phyloP scores from a whole-genome alignment of 1,284 basidiomycete species.

The Phellopilus nigrolimitatus region DNA sequence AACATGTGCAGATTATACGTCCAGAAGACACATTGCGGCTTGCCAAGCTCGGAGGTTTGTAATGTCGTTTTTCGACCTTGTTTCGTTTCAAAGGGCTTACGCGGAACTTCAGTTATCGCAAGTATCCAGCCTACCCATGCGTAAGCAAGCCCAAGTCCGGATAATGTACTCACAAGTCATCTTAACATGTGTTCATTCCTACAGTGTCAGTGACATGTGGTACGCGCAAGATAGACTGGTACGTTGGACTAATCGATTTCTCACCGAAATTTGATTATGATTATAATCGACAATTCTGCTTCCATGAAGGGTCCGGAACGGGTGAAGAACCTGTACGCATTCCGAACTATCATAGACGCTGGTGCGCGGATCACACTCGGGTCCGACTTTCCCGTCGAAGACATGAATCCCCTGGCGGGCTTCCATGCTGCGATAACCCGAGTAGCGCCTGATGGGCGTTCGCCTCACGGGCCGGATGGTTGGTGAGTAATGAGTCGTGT shows the following conservation, averaged over 20 bases:
- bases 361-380: constrained; percentile 69
- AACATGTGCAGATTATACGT: constrained; percentile 88
- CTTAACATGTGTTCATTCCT: not conserved
- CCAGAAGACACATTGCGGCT: constrained; percentile 63
- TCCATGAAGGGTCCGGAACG: constrained; percentile 72
- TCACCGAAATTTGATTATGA: too few species aligned
- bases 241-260: constrained; percentile 25
- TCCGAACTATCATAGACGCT: constrained; percentile 63
- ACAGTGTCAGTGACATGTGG: constrained; percentile 84
- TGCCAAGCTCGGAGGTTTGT: constrained; percentile 66
- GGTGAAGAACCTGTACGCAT: constrained; percentile 83
- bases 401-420: constrained; percentile 67
- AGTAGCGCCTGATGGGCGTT: constrained; percentile 63
- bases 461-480: constrained; percentile 77
- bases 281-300: too few species aligned
- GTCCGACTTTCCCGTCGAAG: constrained; percentile 88
- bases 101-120: constrained; percentile 60
- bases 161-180: not conserved
- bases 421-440: constrained; percentile 87
- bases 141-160: constrained; percentile 38
- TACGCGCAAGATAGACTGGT: constrained; percentile 81
- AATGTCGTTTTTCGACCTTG: constrained; percentile 1
- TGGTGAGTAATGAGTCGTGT: constrained; percentile 48
- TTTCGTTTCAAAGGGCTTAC: not conserved
- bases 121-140: constrained; percentile 93